A percentile compares a stretch with the other conserved stretches of the same genome.
These are phyloP conservation scores for Kwoniella shivajii DNA, from an alignment of 1,284 basidiomycete genomes.

Conservation along the genomic window DNA sequence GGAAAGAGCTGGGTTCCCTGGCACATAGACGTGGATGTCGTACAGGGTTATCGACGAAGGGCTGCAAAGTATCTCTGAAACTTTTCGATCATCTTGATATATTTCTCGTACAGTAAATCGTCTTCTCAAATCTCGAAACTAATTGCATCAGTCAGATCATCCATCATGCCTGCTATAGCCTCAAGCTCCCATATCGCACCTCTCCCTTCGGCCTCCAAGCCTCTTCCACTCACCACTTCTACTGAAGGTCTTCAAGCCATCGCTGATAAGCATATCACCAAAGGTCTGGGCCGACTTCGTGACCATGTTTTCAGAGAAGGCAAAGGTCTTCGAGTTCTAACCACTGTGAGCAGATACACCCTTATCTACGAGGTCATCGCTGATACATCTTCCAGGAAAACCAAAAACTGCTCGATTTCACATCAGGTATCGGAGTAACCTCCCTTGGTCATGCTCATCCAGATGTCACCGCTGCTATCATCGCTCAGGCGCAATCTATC, in stretches of 20 bases:
- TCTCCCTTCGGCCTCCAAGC: constrained; percentile 19
- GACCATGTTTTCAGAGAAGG: constrained; percentile 75
- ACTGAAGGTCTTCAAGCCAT: constrained; percentile 30
- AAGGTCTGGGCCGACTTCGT: constrained; percentile 41
- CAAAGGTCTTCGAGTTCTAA: constrained; percentile 69
- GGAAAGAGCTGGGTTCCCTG: too few species aligned
- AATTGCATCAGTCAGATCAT: neutral
- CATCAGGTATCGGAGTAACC: constrained; percentile 67
- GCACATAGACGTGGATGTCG: too few species aligned
- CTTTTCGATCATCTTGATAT: too few species aligned
- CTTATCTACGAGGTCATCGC: too few species aligned
- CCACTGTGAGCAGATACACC: constrained; percentile 43
- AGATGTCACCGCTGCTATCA: constrained; percentile 78
- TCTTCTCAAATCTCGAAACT: too few species aligned
- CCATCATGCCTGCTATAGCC: constrained; percentile 19
- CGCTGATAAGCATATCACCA: constrained; percentile 45
- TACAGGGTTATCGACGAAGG: too few species aligned
- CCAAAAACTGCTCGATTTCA: constrained; percentile 75
- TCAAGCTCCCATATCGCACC: constrained; percentile 18
- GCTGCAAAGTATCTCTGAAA: too few species aligned
- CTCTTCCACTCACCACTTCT: constrained; percentile 24
- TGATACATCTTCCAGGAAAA: constrained; percentile 59
- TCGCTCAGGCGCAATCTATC: constrained; percentile 78
- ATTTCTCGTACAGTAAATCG: too few species aligned
- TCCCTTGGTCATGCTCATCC: constrained; percentile 72